A percentile compares a stretch with the other conserved stretches of the same genome.
Evolutionary conservation across 1,139 yeast species (phyloP).

Genomic region (Komagataea norvegica): DNA sequence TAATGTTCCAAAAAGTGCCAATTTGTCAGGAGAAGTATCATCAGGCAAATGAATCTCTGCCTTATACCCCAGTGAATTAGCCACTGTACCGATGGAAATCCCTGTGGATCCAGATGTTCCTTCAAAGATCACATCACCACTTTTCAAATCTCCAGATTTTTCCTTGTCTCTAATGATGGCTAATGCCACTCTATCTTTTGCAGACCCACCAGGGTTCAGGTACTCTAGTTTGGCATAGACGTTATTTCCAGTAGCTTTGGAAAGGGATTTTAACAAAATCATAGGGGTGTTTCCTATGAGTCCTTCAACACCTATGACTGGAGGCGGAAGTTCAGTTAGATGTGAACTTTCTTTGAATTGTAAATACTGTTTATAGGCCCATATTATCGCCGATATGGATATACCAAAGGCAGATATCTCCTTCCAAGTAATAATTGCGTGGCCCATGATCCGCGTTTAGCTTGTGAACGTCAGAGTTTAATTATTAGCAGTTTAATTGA

Average conservation of each 20-base stretch:
- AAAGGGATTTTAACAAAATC: conserved; percentile 71
- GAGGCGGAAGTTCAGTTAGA: conserved; percentile 22
- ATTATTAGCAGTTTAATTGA: too few species aligned
- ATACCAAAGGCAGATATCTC: conserved; percentile 23
- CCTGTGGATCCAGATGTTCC: conserved; percentile 98
- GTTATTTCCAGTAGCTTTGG: conserved; percentile 70
- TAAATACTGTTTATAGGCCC: conserved; percentile 8
- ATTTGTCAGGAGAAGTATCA: conserved; percentile 83
- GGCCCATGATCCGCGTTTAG: background rate
- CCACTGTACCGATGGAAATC: conserved; percentile 82
- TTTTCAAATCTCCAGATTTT: conserved; percentile 44
- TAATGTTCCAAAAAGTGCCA: conserved; percentile 60
- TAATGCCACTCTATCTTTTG: conserved; percentile 90
- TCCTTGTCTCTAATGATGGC: conserved; percentile 76
- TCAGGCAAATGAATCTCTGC: conserved; percentile 95
- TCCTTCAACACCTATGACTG: conserved; percentile 45
- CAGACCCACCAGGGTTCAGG: conserved; percentile 90
- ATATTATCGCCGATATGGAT: conserved; percentile 15
- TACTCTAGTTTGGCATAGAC: conserved; percentile 85
- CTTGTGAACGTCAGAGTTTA: too few species aligned
- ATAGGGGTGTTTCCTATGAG: conserved; percentile 89
- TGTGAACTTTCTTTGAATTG: conserved; percentile 4
- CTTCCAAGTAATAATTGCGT: conserved; percentile 18
- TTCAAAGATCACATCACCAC: conserved; percentile 61
- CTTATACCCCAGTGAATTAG: conserved; percentile 81